These are phyloP conservation scores for Ogataea parapolymorpha DNA, from an alignment of 805 yeast species.

Conservation along the genomic window DNA sequence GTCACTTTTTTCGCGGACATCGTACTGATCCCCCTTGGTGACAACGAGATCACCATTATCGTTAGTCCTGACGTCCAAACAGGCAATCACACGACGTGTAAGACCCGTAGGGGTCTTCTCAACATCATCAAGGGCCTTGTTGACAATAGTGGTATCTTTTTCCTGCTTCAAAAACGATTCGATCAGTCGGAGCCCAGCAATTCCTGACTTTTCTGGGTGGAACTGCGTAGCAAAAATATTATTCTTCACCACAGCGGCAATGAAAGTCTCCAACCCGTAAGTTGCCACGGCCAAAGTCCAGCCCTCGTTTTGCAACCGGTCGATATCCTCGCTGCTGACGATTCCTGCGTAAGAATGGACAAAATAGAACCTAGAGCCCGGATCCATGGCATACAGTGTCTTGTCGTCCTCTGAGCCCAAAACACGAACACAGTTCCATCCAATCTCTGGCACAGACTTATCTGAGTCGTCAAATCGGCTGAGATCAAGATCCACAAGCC, in stretches of 20 bases:
- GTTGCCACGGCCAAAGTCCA: constrained; percentile 74
- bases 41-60: constrained; percentile 95
- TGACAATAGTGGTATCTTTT: constrained; percentile 26
- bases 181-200: constrained; percentile 79
- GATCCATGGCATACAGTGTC: constrained; percentile 60
- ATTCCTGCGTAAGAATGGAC: constrained; percentile 93
- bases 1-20: constrained; percentile 75
- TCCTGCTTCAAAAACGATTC: constrained; percentile 61
- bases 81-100: constrained; percentile 90
- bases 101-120: constrained; percentile 50
- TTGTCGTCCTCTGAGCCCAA: constrained; percentile 19
- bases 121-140: constrained; percentile 7
- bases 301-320: constrained; percentile 29
- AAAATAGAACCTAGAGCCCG: constrained; percentile 76
- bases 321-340: constrained; percentile 37
- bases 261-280: constrained; percentile 75
- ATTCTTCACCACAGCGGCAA: constrained; percentile 75
- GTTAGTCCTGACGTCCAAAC: constrained; percentile 94
- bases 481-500: constrained; percentile 51
- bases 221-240: constrained; percentile 94
- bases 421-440: constrained; percentile 65
- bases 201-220: constrained; percentile 98
- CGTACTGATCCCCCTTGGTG: constrained; percentile 98
- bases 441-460: constrained; percentile 94
- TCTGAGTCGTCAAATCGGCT: constrained; percentile 55